Base-by-base conservation (phyloP, 225 moss, liverwort and hornwort genomes). In the Thuidium tamariscinum region DNA sequence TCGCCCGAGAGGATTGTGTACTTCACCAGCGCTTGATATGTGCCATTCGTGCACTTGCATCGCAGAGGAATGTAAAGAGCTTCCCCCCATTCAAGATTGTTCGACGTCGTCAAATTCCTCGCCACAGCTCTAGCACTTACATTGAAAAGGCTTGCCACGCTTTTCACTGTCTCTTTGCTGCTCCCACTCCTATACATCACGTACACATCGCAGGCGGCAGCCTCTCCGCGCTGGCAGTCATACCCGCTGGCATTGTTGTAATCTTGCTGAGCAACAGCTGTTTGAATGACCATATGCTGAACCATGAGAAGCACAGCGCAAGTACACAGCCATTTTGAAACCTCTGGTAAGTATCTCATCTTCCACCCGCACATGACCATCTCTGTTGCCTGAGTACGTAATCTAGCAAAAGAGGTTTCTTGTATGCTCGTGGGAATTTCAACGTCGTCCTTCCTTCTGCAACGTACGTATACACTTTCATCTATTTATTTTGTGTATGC, bases 41-140 rank as follows among this genome's bases (percentile, higher is more conserved):
- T 85, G 51, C 56, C 63, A 62, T 89, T 92, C 61, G 51, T 60
- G 76, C 94, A 94, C 48, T 79, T 48, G 82, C 97, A 95, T 70
- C 36, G 77, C 46, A 95, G 69, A 42, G 92, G 92, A 57, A 95
- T 37, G 49, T 91, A 79, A 5, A 95, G 77, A 77, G 90, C 85
- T 26, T 89, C 34, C 83, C 87, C 49, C 52, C 62, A 9, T 15
- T 22, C 37, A 85, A 86, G 76, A 37, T 17, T 57, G 59, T 52
- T 70, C 25, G 77, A 67, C 64, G 84, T 52, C 62, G 59, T 86
- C 74, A 78, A 71, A 32, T 90, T 46, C 37, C 88, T 7, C 48
- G 91, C 92, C 56, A 96, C 75, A 41, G 19, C 32, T 48, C 10
- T 48, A 49, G 87, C 89, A 16, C 75, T 87, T 10, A 52, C 67